Evolutionary conservation across 345 rosid genomes (phyloP), one percentile per base, ranked within the genome.

Genomic region (Eucalyptus pauciflora): DNA sequence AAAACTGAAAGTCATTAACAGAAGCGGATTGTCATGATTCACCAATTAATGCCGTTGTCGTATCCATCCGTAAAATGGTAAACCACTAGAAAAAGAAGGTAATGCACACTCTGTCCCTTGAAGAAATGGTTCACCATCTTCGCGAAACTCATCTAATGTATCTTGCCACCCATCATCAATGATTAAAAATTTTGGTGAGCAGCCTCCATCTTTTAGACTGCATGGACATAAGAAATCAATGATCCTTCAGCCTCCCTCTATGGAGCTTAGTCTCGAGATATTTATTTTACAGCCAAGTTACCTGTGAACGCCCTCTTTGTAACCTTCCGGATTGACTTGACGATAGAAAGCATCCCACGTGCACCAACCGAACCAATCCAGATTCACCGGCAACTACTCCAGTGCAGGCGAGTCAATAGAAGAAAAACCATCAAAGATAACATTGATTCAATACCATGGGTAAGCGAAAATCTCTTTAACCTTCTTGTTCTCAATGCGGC

Each of bases 141-240:
- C 91, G 16, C 15, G 24, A 81, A 94, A 93, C 81, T 91, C 95
- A 86, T 94, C 93, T 50, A 51, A 81, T 16, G 92, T 91, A 5
- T 92, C 92, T 95, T 95, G 97, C 96, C 98, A 95, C 87, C 96
- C 95, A 88, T 96, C 97, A 87, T 96, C 98, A 8, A 96, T 92
- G 69, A 96, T 93, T 43, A 96, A 90, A 91, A 94, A 94, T 86
- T 91, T 95, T 7, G 96, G 95, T 13, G 94, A 81, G 87, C 91
- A 92, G 45, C 94, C 94, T 88, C 95, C 96, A 54, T 93, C 94
- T 17, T 46, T 88, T 51, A 95, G 92, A 86, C 97, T 96, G 88
- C 12, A 43, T 29, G 31, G 50, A 86, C 2, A 86, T n/a, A 46
- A 85, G 49, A 7, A 3, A 85, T 85, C 31, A 5, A n/a, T 37